Base-by-base conservation (phyloP, 371 early-diverging fungal species). In the Circinella minor region DNA sequence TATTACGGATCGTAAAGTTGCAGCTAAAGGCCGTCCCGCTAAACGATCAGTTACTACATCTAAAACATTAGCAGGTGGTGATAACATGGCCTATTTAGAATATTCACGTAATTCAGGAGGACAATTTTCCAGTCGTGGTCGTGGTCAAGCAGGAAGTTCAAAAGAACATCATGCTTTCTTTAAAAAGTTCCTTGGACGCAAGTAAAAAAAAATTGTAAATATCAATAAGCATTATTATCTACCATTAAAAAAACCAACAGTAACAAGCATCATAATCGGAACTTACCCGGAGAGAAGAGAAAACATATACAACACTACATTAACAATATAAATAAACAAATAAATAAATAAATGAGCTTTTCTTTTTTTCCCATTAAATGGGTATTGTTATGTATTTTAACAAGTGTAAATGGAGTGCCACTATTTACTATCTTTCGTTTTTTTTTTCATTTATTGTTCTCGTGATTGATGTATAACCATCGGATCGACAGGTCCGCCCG, bases 51-150 rank as follows among this genome's bases (percentile, higher is more conserved):
- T 84, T 1, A 91, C 91, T n/a, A 89, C 88, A 1, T 79, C 96
- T 73, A 92, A 88, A 77, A 90, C 93, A 27, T 81, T 97, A 68
- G 92, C 94, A 17, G 98, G 98, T 43, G 98, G 90, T 4, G 96
- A 97, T 74, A 88, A 90, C 66, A 98, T 98, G 97, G 98, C 98
- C 0, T 98, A 98, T 67, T 82, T 95, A 61, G 98, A 98, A 76
- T 89, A 90, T 39, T 81, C 76, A 43, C 78, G 78, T 39, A 82
- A 71, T 69, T 73, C 79, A 57, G 75, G 76, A 27, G 85, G 81
- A 8, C 82, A 79, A 49, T 80, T 80, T 67, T 63, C 77, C 27
- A 78, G 81, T 34, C 80, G 51, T 51, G 74, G 81, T 68, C 77
- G 81, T 36, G 71, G 69, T 49, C 73, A 77, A n/a, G 66, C 71